phyloP scores from a whole-genome alignment of 106 monocot genomes.

The Xerophyta viscosa region DNA sequence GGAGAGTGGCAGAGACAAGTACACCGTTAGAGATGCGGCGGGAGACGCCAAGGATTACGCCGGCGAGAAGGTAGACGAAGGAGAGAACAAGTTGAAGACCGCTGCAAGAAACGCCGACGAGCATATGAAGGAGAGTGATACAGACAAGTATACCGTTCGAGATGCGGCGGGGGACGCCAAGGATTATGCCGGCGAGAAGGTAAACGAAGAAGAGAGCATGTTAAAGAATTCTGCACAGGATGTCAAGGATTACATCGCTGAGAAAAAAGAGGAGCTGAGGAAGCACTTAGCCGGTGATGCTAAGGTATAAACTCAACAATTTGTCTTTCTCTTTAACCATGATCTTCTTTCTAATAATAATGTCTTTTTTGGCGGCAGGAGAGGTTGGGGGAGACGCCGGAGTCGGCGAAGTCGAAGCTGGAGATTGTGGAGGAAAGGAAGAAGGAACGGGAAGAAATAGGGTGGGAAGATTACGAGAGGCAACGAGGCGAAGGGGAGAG shows the following conservation, averaged over 20 bases:
- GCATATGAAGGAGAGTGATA: too few relatives aligned
- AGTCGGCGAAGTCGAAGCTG: not conserved
- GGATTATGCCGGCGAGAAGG: not conserved
- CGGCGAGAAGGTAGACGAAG: not conserved
- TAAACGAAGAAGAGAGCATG: not conserved
- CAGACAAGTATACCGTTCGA: too few relatives aligned
- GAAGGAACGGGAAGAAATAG: not conserved
- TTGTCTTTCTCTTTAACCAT: not conserved
- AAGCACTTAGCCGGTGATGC: slow-evolving; percentile 1
- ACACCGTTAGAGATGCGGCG: too few relatives aligned
- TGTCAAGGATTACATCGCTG: not conserved
- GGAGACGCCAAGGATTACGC: not conserved
- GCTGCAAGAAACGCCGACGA: not conserved
- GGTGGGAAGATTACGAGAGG: not conserved
- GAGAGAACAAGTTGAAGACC: too few relatives aligned
- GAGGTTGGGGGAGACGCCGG: not conserved
- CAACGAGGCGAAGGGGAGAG: not conserved
- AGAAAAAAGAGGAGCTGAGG: not conserved
- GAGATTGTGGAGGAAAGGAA: not conserved
- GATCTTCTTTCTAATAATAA: not conserved
- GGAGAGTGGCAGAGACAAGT: too few relatives aligned
- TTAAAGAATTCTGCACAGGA: not conserved
- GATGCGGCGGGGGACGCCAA: not conserved
- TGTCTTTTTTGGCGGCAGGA: too few relatives aligned
- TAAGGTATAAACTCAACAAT: not conserved